Base-by-base conservation (phyloP, 169 alveolate genomes). In the Babesia divergens region DNA sequence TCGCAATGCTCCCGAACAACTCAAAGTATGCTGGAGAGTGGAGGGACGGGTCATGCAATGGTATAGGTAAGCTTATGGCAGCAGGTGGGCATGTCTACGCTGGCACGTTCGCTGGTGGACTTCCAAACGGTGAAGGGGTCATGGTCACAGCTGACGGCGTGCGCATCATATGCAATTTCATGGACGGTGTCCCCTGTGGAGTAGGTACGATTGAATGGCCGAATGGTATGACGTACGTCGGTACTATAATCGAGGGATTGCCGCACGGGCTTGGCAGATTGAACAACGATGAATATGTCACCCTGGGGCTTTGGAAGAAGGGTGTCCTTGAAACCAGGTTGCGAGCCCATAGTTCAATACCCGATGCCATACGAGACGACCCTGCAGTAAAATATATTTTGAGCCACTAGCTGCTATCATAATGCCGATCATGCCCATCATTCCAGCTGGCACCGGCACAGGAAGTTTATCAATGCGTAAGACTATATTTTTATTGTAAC, bases 291-390 rank as follows among this genome's bases (percentile, higher is more conserved):
- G 1, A 28, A 0, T n/a, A n/a, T 8, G 72, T 62, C 40, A 44
- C 49, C 31, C 47, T 62, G 59, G 72, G 72, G 6, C 59, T 62
- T 6, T 62, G 72, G 72, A 62, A 51, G 59, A 14, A 82, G 29
- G 91, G 92, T 1, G 65, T 71, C 28, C 67, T 84, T 20, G 92
- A 86, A 64, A 56, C 82, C 7, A 34, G 68, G 34, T 49, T 84
- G 53, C 47, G 65, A 52, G 86, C 72, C 37, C 72, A 62, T 40
- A 49, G 47, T 3, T 16, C 72, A 9, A 29, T 62, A 2, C 72
- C 72, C 1, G 72, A 62, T 28, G 72, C 72, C 7, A 35, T 62
- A 22, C 16, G 56, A 7, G 72, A 62, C 51, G 72, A 62, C 60
- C 72, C 72, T 3, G 72, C 72, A 3, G 72, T 52, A 13, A 43